These are phyloP conservation scores for Neofusicoccum kwambonambiense DNA, from an alignment of 2,329 filamentous ascomycete genomes.

Conservation along the genomic window DNA sequence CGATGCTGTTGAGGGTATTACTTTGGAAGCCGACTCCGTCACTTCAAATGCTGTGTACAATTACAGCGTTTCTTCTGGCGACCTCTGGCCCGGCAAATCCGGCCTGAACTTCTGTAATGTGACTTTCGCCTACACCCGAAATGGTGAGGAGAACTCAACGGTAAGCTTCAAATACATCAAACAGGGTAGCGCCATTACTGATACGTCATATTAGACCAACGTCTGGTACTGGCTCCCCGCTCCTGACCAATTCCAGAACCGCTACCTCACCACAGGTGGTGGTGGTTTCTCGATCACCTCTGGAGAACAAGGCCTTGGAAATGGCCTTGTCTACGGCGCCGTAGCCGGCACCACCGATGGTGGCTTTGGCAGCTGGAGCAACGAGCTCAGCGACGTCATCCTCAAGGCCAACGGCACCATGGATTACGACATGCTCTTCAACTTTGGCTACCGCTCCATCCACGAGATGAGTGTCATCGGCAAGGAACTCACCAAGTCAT, in stretches of 20 bases:
- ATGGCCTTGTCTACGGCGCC: slow-evolving; percentile 47
- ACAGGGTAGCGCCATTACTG: background rate
- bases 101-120: slow-evolving; percentile 47
- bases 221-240: slow-evolving; percentile 46
- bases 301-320: slow-evolving; percentile 34
- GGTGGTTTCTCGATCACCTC: slow-evolving; percentile 49
- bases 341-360: slow-evolving; percentile 51
- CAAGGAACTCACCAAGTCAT: slow-evolving; percentile 44
- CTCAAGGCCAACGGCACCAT: slow-evolving; percentile 48
- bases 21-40: slow-evolving; percentile 22
- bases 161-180: background rate
- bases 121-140: slow-evolving; percentile 47
- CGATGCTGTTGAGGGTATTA: slow-evolving; percentile 19
- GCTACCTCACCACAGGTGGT: slow-evolving; percentile 48
- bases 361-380: slow-evolving; percentile 50
- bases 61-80: slow-evolving; percentile 25
- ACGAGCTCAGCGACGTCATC: slow-evolving; percentile 35
- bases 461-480: slow-evolving; percentile 53
- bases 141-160: slow-evolving; percentile 26
- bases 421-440: slow-evolving; percentile 51
- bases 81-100: slow-evolving; percentile 26
- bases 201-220: slow-evolving; percentile 6
- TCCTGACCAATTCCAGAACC: slow-evolving; percentile 44
- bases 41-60: slow-evolving; percentile 36
- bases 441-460: slow-evolving; percentile 53